A percentile compares a stretch with the other conserved stretches of the same genome.
phyloP scores from a whole-genome alignment of 2,329 filamentous ascomycete genomes.

The Exophiala sp. region DNA sequence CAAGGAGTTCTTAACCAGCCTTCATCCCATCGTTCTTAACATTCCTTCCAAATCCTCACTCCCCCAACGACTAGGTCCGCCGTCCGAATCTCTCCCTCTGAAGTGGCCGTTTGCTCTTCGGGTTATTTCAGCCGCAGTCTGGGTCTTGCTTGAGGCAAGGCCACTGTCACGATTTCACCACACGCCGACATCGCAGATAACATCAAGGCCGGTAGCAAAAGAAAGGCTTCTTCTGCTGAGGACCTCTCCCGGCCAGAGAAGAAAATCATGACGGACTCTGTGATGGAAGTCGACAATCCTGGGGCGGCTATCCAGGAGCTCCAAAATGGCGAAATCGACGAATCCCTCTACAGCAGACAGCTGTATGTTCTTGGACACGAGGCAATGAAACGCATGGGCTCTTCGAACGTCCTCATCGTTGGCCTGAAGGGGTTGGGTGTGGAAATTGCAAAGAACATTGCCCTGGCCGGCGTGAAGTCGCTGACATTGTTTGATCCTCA shows the following conservation, averaged over 20 bases:
- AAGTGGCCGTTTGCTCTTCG: conserved; percentile 21
- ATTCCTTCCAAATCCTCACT: conserved; percentile 3
- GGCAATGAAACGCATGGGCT: conserved; percentile 98
- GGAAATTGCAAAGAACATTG: conserved; percentile 98
- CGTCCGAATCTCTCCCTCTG: conserved; percentile 6
- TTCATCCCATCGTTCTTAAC: conserved; percentile 4
- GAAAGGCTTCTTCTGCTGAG: conserved; percentile 48
- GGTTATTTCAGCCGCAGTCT: conserved; percentile 11
- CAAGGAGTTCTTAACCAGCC: not conserved
- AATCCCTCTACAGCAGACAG: conserved; percentile 62
- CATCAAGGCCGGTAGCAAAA: conserved; percentile 47
- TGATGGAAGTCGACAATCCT: conserved; percentile 58
- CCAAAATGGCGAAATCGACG: conserved; percentile 61
- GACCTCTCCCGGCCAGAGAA: conserved; percentile 45
- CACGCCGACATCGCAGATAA: conserved; percentile 33
- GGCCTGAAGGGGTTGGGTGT: conserved; percentile 92
- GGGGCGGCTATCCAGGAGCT: conserved; percentile 54
- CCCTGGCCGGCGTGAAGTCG: conserved; percentile 95
- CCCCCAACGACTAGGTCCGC: conserved; percentile 1
- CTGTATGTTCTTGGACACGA: conserved; percentile 68
- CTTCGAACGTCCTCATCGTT: conserved; percentile 86
- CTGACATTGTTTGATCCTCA: conserved; percentile 86
- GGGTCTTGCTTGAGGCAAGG: conserved; percentile 30
- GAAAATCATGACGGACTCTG: conserved; percentile 51
- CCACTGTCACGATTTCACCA: conserved; percentile 33